Percentiles rank a stretch among this genome's conserved stretches.
Evolutionary conservation across 2,329 filamentous ascomycete genomes (phyloP).

Genomic region (Ophioceras dolichostomum): DNA sequence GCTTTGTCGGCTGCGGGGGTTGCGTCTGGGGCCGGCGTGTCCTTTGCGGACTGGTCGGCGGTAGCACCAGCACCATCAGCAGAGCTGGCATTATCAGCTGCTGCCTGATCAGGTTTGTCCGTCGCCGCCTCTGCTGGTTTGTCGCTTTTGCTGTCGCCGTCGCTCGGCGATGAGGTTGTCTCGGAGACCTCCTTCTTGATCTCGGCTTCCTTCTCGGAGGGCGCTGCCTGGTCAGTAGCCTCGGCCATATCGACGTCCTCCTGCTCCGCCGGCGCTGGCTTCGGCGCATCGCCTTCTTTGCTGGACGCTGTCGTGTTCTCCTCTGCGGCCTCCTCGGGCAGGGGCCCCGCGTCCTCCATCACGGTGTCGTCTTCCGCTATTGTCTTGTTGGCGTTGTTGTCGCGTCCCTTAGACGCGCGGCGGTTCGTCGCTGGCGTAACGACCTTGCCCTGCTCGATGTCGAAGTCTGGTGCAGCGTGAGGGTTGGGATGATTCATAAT

Average conservation of each 20-base stretch:
- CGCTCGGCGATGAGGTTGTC: background rate
- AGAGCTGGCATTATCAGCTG: too few species aligned
- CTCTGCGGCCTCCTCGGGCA: background rate
- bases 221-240: background rate
- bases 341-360: conserved; percentile 1
- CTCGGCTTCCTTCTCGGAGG: conserved; percentile 1
- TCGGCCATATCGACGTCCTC: conserved; percentile 4
- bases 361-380: conserved; percentile 1
- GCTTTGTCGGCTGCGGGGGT: too few species aligned
- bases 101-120: too few species aligned
- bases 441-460: conserved; percentile 5
- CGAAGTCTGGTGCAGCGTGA: conserved; percentile 25
- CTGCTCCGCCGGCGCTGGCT: background rate
- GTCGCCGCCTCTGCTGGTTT: too few species aligned
- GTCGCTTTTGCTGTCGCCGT: background rate
- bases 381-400: background rate
- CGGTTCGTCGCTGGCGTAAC: background rate
- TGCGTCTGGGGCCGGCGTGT: too few species aligned
- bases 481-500: conserved; percentile 40
- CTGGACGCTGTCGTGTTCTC: background rate
- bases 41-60: too few species aligned
- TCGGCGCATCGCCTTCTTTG: background rate
- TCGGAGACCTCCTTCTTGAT: conserved; percentile 4
- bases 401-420: background rate
- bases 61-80: background rate